Conservation (phyloP, 768 basidiomycete species). For the Piloderma croceum region DNA sequence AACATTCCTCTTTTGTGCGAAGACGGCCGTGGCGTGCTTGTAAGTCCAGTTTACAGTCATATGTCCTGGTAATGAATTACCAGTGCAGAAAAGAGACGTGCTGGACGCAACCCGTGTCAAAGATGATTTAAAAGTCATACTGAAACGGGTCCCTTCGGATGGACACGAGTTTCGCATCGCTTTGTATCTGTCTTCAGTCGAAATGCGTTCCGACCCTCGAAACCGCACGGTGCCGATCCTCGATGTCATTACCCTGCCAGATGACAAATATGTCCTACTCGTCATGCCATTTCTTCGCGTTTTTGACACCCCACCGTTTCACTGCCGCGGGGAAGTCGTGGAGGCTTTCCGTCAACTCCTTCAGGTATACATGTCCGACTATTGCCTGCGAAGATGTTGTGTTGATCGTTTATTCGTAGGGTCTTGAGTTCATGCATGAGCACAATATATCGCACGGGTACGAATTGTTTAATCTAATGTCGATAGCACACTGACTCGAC, state of each 20-base stretch:
- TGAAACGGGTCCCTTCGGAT: conserved; percentile 5
- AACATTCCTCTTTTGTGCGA: too few species aligned
- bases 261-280: conserved; percentile 3
- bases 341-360: conserved; percentile 17
- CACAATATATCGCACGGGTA: conserved; percentile 1
- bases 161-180: conserved; percentile 2
- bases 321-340: conserved; percentile 17
- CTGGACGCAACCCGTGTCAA: conserved; percentile 4
- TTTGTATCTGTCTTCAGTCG: conserved; percentile 4
- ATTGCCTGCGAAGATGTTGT: background rate
- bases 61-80: too few species aligned
- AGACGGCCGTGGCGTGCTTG: too few species aligned
- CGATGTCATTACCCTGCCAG: conserved; percentile 7
- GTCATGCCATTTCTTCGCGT: conserved; percentile 15
- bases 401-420: background rate
- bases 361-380: conserved; percentile 5
- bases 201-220: conserved; percentile 2
- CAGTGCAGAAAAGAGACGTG: background rate
- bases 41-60: too few species aligned
- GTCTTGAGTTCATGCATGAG: conserved; percentile 11
- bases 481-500: background rate
- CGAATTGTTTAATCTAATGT: background rate
- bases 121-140: conserved; percentile 8
- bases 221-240: conserved; percentile 16
- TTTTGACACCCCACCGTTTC: conserved; percentile 10